Percentiles rank a stretch among this genome's conserved stretches.
Evolutionary conservation across 108 stramenopile species (phyloP).

Genomic region (Chaetoceros muelleri): DNA sequence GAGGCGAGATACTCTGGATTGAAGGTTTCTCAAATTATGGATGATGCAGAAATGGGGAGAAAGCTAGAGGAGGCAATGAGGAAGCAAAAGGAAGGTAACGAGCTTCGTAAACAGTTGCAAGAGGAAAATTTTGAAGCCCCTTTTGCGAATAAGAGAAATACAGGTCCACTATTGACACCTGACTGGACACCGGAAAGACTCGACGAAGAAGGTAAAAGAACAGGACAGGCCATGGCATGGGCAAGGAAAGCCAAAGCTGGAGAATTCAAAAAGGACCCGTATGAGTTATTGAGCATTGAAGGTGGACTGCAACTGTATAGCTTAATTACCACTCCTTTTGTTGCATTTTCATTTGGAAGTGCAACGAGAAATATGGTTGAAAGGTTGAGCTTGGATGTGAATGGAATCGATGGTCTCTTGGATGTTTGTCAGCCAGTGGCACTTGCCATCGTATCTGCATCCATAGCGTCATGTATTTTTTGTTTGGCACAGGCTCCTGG

Average conservation of each 20-base stretch:
- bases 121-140: slow-evolving; percentile 63
- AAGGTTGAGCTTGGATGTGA: slow-evolving; percentile 7
- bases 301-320: slow-evolving; percentile 34
- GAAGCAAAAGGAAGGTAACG: slow-evolving; percentile 44
- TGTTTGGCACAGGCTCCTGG: slow-evolving; percentile 31
- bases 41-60: slow-evolving; percentile 60
- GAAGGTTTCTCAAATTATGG: slow-evolving; percentile 55
- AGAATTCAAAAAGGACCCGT: slow-evolving; percentile 58
- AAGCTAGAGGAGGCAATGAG: slow-evolving; percentile 39
- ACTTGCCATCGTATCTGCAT: slow-evolving; percentile 36
- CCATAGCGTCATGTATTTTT: slow-evolving; percentile 39
- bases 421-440: slow-evolving; percentile 33
- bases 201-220: slow-evolving; percentile 56
- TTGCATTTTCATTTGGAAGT: slow-evolving; percentile 53
- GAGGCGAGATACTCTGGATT: slow-evolving; percentile 59
- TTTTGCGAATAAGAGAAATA: slow-evolving; percentile 64
- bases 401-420: slow-evolving; percentile 1
- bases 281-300: slow-evolving; percentile 41
- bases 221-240: slow-evolving; percentile 53
- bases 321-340: slow-evolving; percentile 27
- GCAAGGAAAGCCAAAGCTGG: slow-evolving; percentile 51
- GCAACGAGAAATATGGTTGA: slow-evolving; percentile 42
- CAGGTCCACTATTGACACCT: slow-evolving; percentile 52
- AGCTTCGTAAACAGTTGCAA: slow-evolving; percentile 33
- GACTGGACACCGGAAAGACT: slow-evolving; percentile 66